Base-by-base conservation (phyloP, 1,139 yeast genomes). In the Pichia sp. region DNA sequence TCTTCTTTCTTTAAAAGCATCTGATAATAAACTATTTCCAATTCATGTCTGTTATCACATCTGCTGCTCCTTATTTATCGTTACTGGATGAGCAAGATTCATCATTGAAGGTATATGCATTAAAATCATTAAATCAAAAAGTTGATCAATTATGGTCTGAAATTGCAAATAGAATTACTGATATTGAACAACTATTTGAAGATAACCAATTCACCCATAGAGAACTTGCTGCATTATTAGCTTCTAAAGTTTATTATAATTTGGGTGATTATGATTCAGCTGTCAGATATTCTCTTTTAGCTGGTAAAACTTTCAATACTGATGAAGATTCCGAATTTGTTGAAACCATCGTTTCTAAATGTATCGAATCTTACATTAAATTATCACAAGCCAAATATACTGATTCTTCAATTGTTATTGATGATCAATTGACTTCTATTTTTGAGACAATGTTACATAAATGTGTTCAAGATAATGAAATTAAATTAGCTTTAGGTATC, bases 141-240 rank as follows among this genome's bases (percentile, higher is more conserved):
- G 96, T 89, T 49, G 96, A 89, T 69, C 90, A 87, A 66, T 75
- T 88, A 56, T 92, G 99, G 99, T 90, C 97, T 3, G 98, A 92
- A 71, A 86, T 94, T 52, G 96, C 98, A 53, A 94, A 92, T 68
- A 82, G 79, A 63, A 79, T 92, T 56, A 73, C 87, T 42, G 92
- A 85, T 53, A 73, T 88, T 62, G 98, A 92, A 70, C 96, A 88
- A 55, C 73, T 92, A 47, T 89, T 85, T 62, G 98, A 92, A 68
- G 96, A 92, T 65, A 76, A 77, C 50, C 68, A 76, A 16, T 92
- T 90, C 65, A 79, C 82, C 44, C 58, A 59, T 42, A 79, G 95
- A 58, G 71, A 79, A 48, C 74, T 92, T 62, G 98, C 97, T 3
- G 98, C 98, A 4, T 73, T 92, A 55, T 79, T 92, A 54, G 92